Base-by-base conservation (phyloP, 371 early-diverging fungal genomes). In the Coemansia linderi region DNA sequence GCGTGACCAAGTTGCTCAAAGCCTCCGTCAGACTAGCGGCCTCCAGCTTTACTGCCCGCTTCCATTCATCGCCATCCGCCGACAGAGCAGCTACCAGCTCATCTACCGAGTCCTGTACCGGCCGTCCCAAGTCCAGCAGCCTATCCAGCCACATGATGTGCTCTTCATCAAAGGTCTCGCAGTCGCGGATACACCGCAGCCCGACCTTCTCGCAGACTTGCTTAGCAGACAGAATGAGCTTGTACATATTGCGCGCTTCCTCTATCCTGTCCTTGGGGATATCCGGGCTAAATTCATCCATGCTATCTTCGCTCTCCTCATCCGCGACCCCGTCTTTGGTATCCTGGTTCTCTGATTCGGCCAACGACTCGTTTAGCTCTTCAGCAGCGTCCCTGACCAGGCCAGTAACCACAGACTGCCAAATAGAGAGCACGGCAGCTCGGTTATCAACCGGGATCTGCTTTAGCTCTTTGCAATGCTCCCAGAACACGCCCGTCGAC, bases 161-260 rank as follows among this genome's bases (percentile, higher is more conserved):
- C 37, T 78, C 79, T 33, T 75, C 76, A 39, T 75, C 76, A 15
- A 78, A 60, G 13, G 48, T n/a, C 31, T 44, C 61, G 59, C 75
- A 78, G 41, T 75, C 79, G 27, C 79, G 71, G 27, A 78, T 78
- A 39, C 79, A 78, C 62, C 79, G 60, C 65, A 74, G 29, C 3
- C 64, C 75, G 13, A 78, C 46, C 38, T 74, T 78, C 37, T 75
- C 76, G 61, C 79, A 78, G 4, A 62, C 61, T 22, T 61, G 67
- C 27, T 75, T 75, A 8, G 79, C 62, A 17, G 46, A 24, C 22
- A 46, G 41, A 3, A 75, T 61, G 15, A 75, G 71, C 36, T 67
- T 66, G 19, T 71, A 67, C 9, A 71, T 66, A 38, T 58, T 61
- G 17, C 57, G 63, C 7, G 61, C 79, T 3, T 78, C 62, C 7